These are phyloP conservation scores for Lachnellula hyalina DNA, from an alignment of 2,329 filamentous ascomycete species.

Conservation along the genomic window DNA sequence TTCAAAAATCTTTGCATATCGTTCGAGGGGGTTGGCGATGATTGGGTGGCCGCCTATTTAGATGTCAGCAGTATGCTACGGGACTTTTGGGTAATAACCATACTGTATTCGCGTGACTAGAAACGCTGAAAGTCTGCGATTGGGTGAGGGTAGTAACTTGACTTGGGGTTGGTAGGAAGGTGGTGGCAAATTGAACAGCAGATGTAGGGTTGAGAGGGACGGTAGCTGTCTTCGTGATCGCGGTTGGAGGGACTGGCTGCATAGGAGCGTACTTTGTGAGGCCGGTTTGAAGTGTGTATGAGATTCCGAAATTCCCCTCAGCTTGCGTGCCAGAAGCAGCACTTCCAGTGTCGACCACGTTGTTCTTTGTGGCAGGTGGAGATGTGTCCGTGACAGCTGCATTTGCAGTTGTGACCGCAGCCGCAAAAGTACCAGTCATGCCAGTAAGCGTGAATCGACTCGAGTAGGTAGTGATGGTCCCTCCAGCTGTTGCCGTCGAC, in stretches of 20 bases:
- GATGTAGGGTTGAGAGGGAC: slow-evolving; percentile 34
- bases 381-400: slow-evolving; percentile 33
- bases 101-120: slow-evolving; percentile 35
- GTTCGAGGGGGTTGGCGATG: slow-evolving; percentile 26
- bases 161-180: slow-evolving; percentile 28
- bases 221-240: slow-evolving; percentile 35
- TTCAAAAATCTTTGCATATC: slow-evolving; percentile 34
- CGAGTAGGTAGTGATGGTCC: slow-evolving; percentile 54
- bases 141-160: slow-evolving; percentile 34
- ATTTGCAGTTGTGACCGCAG: slow-evolving; percentile 34
- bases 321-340: slow-evolving; percentile 3
- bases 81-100: slow-evolving; percentile 3
- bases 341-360: slow-evolving; percentile 11
- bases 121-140: slow-evolving; percentile 29
- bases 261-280: slow-evolving; percentile 36
- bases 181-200: slow-evolving; percentile 30
- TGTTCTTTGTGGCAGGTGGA: slow-evolving; percentile 30
- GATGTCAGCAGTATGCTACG: slow-evolving; percentile 12
- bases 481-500: slow-evolving; percentile 48
- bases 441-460: slow-evolving; percentile 57
- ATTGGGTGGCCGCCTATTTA: slow-evolving; percentile 24
- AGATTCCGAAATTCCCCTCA: slow-evolving; percentile 23
- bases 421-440: slow-evolving; percentile 57
- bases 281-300: slow-evolving; percentile 34
- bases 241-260: slow-evolving; percentile 34